Evolutionary conservation across 177 flowering plant genomes (phyloP).

Genomic region (Vitis hybrid): DNA sequence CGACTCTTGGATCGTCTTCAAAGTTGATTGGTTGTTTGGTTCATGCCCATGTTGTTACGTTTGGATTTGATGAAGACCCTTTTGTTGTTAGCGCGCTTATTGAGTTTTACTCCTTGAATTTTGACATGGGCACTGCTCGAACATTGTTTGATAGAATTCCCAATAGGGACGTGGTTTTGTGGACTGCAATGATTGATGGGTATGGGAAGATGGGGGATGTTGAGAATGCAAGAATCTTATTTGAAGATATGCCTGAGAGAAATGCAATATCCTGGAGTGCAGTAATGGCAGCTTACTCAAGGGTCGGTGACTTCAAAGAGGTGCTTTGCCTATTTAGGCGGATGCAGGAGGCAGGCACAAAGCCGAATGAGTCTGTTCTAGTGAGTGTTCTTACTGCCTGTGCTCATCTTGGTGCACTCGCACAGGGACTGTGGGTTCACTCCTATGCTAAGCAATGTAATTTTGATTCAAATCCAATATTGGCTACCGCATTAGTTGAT

Average conservation of each 20-base stretch:
- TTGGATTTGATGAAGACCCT: constrained; percentile 46
- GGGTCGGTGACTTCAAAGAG: constrained; percentile 47
- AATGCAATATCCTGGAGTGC: constrained; percentile 71
- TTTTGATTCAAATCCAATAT: constrained; percentile 36
- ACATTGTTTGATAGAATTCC: constrained; percentile 46
- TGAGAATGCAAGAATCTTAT: constrained; percentile 40
- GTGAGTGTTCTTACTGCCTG: constrained; percentile 64
- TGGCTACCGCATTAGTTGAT: constrained; percentile 66
- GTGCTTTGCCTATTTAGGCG: constrained; percentile 43
- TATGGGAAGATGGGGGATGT: constrained; percentile 57
- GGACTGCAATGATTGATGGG: constrained; percentile 68
- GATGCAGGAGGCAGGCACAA: constrained; percentile 46
- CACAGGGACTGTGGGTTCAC: constrained; percentile 67
- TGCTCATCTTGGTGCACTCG: constrained; percentile 62
- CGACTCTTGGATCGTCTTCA: constrained; percentile 18
- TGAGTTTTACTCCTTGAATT: constrained; percentile 42
- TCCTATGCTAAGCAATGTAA: constrained; percentile 39
- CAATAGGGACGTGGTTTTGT: constrained; percentile 59
- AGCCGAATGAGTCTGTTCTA: constrained; percentile 60
- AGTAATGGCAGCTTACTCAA: constrained; percentile 59
- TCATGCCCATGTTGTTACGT: constrained; percentile 57
- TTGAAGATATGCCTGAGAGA: constrained; percentile 65
- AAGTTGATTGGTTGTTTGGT: constrained; percentile 34
- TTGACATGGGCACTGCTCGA: constrained; percentile 43
- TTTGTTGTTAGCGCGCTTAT: constrained; percentile 55